A percentile compares a stretch with the other conserved stretches of the same genome.
phyloP scores from a whole-genome alignment of 2,329 filamentous ascomycete genomes.

The Colletotrichum cordylinicola region DNA sequence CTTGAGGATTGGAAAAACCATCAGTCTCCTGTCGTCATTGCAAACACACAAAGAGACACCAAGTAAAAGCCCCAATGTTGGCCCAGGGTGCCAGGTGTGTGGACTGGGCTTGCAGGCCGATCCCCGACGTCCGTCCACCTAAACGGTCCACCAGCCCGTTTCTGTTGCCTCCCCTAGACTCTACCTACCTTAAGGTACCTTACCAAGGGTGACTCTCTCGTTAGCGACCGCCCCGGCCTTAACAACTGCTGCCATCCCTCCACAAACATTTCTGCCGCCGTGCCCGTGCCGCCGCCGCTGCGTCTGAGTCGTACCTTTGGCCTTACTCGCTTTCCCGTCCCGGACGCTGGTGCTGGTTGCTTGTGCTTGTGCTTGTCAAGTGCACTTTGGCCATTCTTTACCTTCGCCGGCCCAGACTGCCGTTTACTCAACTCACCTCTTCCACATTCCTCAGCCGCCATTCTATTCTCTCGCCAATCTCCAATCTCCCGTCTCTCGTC shows the following conservation, averaged over 20 bases:
- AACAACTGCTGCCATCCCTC: conserved; percentile 11
- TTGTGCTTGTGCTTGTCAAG: background rate
- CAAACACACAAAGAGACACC: background rate
- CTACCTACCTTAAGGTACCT: too few relatives aligned
- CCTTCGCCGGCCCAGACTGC: background rate
- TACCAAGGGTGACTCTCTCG: too few relatives aligned
- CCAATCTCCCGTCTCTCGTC: background rate
- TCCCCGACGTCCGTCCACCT: conserved; percentile 1
- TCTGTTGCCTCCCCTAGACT: background rate
- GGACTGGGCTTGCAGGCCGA: background rate
- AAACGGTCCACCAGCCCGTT: conserved; percentile 1
- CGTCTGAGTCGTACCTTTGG: conserved; percentile 4
- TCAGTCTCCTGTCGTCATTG: background rate
- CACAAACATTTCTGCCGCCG: background rate
- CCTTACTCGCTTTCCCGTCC: conserved; percentile 11
- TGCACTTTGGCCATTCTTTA: background rate
- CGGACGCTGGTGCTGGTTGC: background rate
- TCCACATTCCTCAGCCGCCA: background rate
- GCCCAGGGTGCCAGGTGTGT: background rate
- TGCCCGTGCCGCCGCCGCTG: background rate
- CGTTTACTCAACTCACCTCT: background rate
- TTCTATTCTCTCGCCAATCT: background rate
- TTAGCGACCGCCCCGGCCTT: background rate
- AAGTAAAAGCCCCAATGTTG: background rate
- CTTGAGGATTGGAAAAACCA: background rate